phyloP scores from a whole-genome alignment of 805 yeast genomes.

The Metschnikowia cerradonensis region DNA sequence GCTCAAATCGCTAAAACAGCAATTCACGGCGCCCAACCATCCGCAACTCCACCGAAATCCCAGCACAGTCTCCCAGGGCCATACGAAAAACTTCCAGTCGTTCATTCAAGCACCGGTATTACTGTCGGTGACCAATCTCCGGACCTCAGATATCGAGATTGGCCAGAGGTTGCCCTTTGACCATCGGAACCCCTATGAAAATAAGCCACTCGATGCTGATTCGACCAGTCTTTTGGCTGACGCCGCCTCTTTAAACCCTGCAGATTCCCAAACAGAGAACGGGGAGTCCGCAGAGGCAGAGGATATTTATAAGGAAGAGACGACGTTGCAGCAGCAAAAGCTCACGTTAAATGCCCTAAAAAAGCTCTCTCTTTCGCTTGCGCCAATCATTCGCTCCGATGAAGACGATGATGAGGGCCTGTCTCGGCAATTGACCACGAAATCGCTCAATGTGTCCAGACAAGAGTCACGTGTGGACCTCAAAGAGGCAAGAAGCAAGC shows the following conservation, averaged over 20 bases:
- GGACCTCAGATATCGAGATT: conserved; percentile 31
- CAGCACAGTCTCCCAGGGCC: conserved; percentile 11
- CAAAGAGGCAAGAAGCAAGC: not conserved
- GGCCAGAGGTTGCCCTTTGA: conserved; percentile 41
- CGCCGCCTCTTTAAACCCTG: not conserved
- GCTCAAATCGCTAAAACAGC: conserved; percentile 35
- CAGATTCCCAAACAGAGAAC: not conserved
- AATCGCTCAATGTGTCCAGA: conserved; percentile 9
- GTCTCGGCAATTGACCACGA: conserved; percentile 13
- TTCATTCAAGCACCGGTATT: conserved; percentile 46
- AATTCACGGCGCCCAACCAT: conserved; percentile 13
- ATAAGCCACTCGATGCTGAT: conserved; percentile 2
- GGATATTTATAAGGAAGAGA: conserved; percentile 31
- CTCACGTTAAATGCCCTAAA: conserved; percentile 42
- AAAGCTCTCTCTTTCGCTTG: conserved; percentile 39
- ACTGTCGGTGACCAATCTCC: conserved; percentile 32
- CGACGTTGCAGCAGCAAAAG: conserved; percentile 38
- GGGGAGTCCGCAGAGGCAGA: conserved; percentile 16
- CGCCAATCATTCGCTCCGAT: conserved; percentile 32
- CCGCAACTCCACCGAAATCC: conserved; percentile 14
- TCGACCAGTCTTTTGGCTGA: not conserved
- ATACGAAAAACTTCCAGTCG: conserved; percentile 36
- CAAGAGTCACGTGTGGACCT: conserved; percentile 1
- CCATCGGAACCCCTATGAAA: conserved; percentile 12
- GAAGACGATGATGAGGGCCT: conserved; percentile 17